Base-by-base conservation (phyloP, 768 basidiomycete genomes). In the Lentinula raphanica region DNA sequence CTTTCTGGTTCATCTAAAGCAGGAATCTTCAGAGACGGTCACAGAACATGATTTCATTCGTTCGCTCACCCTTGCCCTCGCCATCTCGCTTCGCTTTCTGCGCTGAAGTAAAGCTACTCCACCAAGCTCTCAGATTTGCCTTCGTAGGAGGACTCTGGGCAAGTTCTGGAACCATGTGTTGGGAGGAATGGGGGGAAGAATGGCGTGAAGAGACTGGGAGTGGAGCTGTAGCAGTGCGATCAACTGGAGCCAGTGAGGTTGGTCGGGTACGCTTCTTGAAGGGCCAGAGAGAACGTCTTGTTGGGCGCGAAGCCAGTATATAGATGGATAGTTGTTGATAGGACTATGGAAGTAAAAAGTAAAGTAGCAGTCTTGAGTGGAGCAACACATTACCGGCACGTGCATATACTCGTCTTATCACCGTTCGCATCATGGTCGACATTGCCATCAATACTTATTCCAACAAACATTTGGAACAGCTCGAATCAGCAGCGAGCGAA, bases 61-160 rank as follows among this genome's bases (percentile, higher is more conserved):
- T 19, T 44, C 23, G 69, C 77, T 55, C 46, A 79, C 83, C 76
- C 67, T 71, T 73, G 44, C 69, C 69, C 58, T 79, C 81, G 3
- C 70, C 71, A 25, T 83, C 77, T 64, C 81, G 86, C 74, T 85
- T 90, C 15, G 77, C 61, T 62, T 77, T 81, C 68, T 88, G 87
- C 1, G 79, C 76, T 60, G 84, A 80, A 3, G 82, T 84, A 63
- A 93, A 90, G 63, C 85, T 83, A 46, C 82, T 80, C 87, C 91
- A 91, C 91, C 92, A 94, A 9, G 90, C 81, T 74, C 85, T 88
- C 50, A 90, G 81, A 59, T 73, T 82, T 1, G 83, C 81, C 61
- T 78, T 86, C 9, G 78, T 74, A 5, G 82, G 77, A 25, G 76
- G 69, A 4, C 67, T 59, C 31, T 57, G 62, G 48, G 61, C 46